Base-by-base conservation (phyloP, 192 early-diverging fungal species). In the Chytriomyces confervae region DNA sequence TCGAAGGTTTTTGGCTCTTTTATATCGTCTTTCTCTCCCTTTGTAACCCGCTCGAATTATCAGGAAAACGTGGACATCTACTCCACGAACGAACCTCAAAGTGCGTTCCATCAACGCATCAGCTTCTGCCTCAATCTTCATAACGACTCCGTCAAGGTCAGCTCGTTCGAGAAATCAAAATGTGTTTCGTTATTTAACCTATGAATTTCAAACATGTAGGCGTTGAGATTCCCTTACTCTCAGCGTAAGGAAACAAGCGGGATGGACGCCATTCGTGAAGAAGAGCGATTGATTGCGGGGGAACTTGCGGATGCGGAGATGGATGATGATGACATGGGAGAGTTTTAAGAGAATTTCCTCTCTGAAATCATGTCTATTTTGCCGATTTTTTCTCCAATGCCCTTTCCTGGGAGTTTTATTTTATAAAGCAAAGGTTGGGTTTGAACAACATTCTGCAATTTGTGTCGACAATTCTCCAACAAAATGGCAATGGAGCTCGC, bases 21-120 rank as follows among this genome's bases (percentile, higher is more conserved):
- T 62, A 6, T 3, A 10, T 65, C 47, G 0, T 13, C 18, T 63
- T 44, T 13, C 18, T 16, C 11, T 36, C 11, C 45, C 10, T 16
- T 62, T 49, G 24, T 36, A 47, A 13, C 78, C 60, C 29, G 44
- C 36, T 79, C 18, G 3, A 20, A 20, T 43, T 51, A 57, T 46
- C 66, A 87, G 84, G 98, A 98, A 86, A 93, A 90, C 62, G 91
- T 89, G 29, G 97, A 99, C 80, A 91, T 99, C 74, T 99, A 99
- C 82, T 92, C 94, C 8, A 99, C 97, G 57, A 96, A 91, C 80
- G 97, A 99, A 77, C 98, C 98, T 20, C 96, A 98, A 80, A 84
- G 88, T 61, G 96, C 97, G 0, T 99, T 98, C 86, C 91, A 99
- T 81, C 91, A 94, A 71, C 92, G 96, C 70, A 98, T 97, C 76